phyloP scores from a whole-genome alignment of 768 basidiomycete genomes.

The Leucocoprinus sp. region DNA sequence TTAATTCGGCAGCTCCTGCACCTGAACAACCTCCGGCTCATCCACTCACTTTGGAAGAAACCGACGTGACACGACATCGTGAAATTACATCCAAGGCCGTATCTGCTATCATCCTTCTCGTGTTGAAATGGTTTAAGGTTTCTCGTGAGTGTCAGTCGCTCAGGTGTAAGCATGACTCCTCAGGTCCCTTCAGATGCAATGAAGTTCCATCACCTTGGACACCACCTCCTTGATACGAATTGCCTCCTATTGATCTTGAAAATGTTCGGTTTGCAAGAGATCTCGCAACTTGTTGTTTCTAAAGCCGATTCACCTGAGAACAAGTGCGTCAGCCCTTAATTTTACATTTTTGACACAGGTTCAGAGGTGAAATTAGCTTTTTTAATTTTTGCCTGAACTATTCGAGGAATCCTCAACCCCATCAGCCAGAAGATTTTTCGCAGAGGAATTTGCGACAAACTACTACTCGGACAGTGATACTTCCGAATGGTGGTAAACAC shows the following conservation, averaged over 20 bases:
- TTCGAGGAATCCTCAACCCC: slow-evolving; percentile 52
- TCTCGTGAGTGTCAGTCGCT: slow-evolving; percentile 63
- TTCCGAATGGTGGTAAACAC: slow-evolving; percentile 67
- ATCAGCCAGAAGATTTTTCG: slow-evolving; percentile 59
- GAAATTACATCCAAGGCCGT: slow-evolving; percentile 98
- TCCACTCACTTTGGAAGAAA: slow-evolving; percentile 80
- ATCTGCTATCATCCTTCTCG: slow-evolving; percentile 84
- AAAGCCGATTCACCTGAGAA: slow-evolving; percentile 83
- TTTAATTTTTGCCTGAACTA: slow-evolving; percentile 91
- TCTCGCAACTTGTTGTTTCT: slow-evolving; percentile 73
- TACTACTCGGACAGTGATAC: slow-evolving; percentile 42
- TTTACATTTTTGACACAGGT: neutral
- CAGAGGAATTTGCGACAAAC: slow-evolving; percentile 52
- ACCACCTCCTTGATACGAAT: slow-evolving; percentile 90
- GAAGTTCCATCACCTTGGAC: slow-evolving; percentile 98
- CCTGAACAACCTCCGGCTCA: slow-evolving; percentile 55
- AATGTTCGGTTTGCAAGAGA: slow-evolving; percentile 97
- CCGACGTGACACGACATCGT: slow-evolving; percentile 89
- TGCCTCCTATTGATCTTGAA: slow-evolving; percentile 89
- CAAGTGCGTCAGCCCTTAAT: slow-evolving; percentile 41
- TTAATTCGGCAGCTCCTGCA: slow-evolving; percentile 40
- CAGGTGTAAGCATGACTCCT: neutral
- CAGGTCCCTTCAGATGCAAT: slow-evolving; percentile 64
- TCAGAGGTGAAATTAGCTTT: slow-evolving; percentile 51
- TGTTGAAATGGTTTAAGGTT: slow-evolving; percentile 97